phyloP scores from a whole-genome alignment of 1,284 basidiomycete genomes.

The Naganishia cerealis region DNA sequence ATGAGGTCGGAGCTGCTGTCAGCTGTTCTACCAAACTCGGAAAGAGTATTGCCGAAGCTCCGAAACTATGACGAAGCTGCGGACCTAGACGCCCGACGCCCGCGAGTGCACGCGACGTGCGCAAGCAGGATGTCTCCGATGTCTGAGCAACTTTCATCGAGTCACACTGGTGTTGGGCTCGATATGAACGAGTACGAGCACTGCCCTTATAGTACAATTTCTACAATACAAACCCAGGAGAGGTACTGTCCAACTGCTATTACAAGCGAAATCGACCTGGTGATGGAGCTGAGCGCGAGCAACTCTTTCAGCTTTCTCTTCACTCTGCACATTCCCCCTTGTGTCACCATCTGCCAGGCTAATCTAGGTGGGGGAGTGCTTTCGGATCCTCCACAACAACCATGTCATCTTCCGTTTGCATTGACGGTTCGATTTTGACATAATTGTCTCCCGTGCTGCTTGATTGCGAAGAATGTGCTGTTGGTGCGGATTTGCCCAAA shows the following conservation, averaged over 20 bases:
- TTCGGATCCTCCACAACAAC: slow-evolving; percentile 6
- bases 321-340: background rate
- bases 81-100: background rate
- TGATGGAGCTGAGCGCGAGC: background rate
- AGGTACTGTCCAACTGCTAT: background rate
- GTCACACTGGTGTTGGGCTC: too few species aligned
- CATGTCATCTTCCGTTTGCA: slow-evolving; percentile 18
- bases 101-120: background rate
- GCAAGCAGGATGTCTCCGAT: too few species aligned
- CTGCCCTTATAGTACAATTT: background rate
- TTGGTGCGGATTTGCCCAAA: slow-evolving; percentile 6
- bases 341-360: background rate
- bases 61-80: background rate
- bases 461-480: slow-evolving; percentile 5
- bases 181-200: background rate
- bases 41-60: slow-evolving; percentile 19
- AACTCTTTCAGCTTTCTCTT: background rate
- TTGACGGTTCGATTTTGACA: slow-evolving; percentile 4
- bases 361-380: background rate
- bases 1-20: background rate
- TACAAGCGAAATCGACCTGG: background rate
- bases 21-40: slow-evolving; percentile 1
- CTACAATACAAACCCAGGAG: background rate
- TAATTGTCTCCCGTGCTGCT: slow-evolving; percentile 25
- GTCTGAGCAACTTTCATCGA: too few species aligned